phyloP scores from a whole-genome alignment of 352 stramenopile species.

The Globisporangium radiosum region DNA sequence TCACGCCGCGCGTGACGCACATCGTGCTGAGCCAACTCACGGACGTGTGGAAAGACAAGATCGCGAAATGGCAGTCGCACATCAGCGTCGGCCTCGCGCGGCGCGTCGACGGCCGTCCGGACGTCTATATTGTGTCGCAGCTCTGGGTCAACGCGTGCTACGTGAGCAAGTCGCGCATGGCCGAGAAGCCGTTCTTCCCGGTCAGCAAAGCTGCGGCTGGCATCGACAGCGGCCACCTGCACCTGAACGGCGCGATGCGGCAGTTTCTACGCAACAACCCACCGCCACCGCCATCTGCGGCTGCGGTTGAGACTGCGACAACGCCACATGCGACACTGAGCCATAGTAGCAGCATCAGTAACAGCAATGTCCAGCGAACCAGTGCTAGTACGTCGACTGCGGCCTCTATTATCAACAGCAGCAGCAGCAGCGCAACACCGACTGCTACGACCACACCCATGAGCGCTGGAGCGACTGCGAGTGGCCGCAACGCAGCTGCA shows the following conservation, averaged over 20 bases:
- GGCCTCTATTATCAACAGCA: background rate
- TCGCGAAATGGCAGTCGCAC: constrained; percentile 52
- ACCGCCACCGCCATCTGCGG: background rate
- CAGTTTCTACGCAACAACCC: constrained; percentile 8
- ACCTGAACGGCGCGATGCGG: constrained; percentile 14
- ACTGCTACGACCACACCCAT: background rate
- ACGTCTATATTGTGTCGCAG: constrained; percentile 74
- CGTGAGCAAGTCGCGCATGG: constrained; percentile 59
- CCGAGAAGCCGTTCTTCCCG: constrained; percentile 70
- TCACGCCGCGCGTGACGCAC: constrained; percentile 64
- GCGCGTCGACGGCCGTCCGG: constrained; percentile 20
- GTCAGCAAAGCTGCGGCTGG: constrained; percentile 29
- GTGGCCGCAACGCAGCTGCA: background rate
- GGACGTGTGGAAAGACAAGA: constrained; percentile 59
- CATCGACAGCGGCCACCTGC: constrained; percentile 5
- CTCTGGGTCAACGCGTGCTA: constrained; percentile 82
- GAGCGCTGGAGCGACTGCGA: background rate
- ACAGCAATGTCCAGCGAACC: background rate
- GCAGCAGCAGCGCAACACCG: background rate
- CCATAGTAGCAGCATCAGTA: background rate
- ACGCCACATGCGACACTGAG: background rate
- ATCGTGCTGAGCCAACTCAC: constrained; percentile 73
- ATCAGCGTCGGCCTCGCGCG: constrained; percentile 15
- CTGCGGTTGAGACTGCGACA: background rate
- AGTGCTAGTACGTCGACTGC: too few species aligned